Evolutionary conservation across 2,329 filamentous ascomycete species (phyloP), one percentile per base, ranked within the genome.

Genomic region (Ophiostoma sp.): DNA sequence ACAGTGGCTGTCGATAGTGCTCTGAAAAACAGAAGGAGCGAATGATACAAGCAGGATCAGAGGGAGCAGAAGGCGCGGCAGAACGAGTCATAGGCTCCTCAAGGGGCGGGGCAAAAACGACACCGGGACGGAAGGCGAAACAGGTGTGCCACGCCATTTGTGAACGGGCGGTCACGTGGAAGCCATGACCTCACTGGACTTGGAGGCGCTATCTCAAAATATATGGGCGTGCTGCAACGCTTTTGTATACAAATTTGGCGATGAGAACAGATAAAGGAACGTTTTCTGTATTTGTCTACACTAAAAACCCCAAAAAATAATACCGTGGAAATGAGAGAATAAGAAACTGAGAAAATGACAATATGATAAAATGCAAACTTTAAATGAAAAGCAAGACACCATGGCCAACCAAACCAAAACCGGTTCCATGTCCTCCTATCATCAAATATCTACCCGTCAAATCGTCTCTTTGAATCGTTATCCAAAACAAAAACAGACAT

Each of bases 81-180:
- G 50, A 55, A 55, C 50, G 50, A 55, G 50, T 55, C 50, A 55
- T 55, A 55, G 50, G 22, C 25, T 15, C 50, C 50, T 25, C 22
- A 11, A 55, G 28, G 15, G 50, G 50, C 50, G 50, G 50, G 50
- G 50, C 50, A 55, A 70, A 57, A 31, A n/a, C 25, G 45, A 33
- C 66, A 55, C 66, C 48, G 48, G 48, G 45, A 69, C 66, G 66
- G 48, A 69, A 69, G 48, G 66, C 66, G 66, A 55, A 69, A 55
- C 48, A 19, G 50, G 39, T 17, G 33, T 11, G 31, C 33, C 68
- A 52, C 45, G 28, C 66, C 28, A 36, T 52, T 69, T 70, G 36
- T 70, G n/a, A n/a, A n/a, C 33, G 42, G 31, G 22, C 22, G 68
- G 50, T 57, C 68, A 70, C 68, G 68, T 70, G 68, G 42, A 12